Base-by-base conservation (phyloP, 2,329 filamentous ascomycete genomes). In the Phialemonium atrogriseum region DNA sequence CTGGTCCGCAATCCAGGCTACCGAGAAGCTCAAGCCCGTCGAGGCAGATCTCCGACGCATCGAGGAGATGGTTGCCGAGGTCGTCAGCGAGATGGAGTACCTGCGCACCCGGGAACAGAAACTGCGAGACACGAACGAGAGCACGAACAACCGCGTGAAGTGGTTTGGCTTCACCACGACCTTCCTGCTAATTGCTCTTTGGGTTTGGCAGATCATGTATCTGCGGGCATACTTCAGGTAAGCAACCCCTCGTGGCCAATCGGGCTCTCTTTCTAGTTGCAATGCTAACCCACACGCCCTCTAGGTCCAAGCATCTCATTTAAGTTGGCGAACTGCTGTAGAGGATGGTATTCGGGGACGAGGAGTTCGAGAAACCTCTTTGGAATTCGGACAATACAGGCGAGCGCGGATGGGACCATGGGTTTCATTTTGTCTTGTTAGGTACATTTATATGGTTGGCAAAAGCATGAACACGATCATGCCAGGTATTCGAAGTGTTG, bases 61-160 rank as follows among this genome's bases (percentile, higher is more conserved):
- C 52, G 87, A 94, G 59, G 91, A 95, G 64, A 73, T 89, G 54
- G 83, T 94, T 23, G 71, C 69, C 44, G 89, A 96, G 65, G 78
- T 96, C 42, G 89, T 95, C 29, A 62, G 62, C 41, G 89, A 96
- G 71, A 94, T 98, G 89, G 89, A 96, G 44, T 98, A 96, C 64
- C 75, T 98, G 49, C 77, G 91, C 44, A 50, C 60, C 23, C 77
- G 91, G 49, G 91, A 98, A 70, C 87, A 94, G 74, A 94, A 86
- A 69, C 73, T 98, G 49, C 74, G 91, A 57, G 89, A 98, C 65
- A 98, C 91, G 47, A 98, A 98, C 62, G 91, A 98, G 80, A 96
- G 89, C 70, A 98, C 91, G 45, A 98, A 98, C 65, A 91, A 84
- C 64, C 77, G 91, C 37, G 91, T 98, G 52, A 98, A 96, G 70